Conservation (phyloP, 306 rosid genomes). For the Prunus persica region Prunus_persica_NCBIv2 NC_034015.1:12748501-12749000, state of each 20-base stretch:
- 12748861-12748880: neutral
- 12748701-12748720: neutral
- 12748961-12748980: neutral
- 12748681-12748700: neutral
- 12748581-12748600: constrained; percentile 82
- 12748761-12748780: neutral
- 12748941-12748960: neutral
- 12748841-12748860: neutral
- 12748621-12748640: constrained; percentile 63
- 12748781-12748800: neutral
- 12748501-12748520: constrained; percentile 82
- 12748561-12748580: constrained; percentile 63
- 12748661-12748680: constrained; percentile 70
- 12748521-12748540: constrained; percentile 67
- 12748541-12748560: constrained; percentile 63
- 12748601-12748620: constrained; percentile 66
- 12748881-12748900: neutral
- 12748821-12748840: neutral
- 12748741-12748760: neutral
- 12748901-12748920: neutral
- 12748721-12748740: too few relatives aligned
- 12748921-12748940: neutral
- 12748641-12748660: constrained; percentile 67
- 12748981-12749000: neutral
- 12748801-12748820: neutral